Evolutionary conservation across 768 basidiomycete genomes (phyloP).

Genomic region (Tylopilus vinaceipallidus): DNA sequence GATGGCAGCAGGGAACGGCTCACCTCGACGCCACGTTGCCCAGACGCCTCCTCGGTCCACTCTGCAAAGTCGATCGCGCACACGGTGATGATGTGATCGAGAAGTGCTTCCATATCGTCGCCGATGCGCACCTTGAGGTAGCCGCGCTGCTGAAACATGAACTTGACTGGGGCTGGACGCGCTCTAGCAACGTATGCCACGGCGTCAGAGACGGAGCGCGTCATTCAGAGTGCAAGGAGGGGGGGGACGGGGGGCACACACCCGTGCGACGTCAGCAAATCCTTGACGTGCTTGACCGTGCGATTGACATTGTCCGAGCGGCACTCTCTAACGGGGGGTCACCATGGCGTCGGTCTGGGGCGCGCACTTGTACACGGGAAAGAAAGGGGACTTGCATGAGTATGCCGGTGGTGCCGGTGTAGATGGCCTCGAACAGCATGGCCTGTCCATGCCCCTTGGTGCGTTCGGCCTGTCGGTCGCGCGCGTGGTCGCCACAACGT

Average conservation of each 20-base stretch:
- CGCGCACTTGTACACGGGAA: not conserved
- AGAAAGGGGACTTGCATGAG: slow-evolving; percentile 49
- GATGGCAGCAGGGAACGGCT: too few relatives aligned
- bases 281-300: slow-evolving; percentile 55
- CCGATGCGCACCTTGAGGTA: slow-evolving; percentile 45
- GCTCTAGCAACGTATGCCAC: slow-evolving; percentile 42
- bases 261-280: slow-evolving; percentile 49
- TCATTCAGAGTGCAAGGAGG: too few relatives aligned
- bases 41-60: slow-evolving; percentile 30
- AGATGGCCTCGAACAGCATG: slow-evolving; percentile 61
- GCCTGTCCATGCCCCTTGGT: slow-evolving; percentile 46
- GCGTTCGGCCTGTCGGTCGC: slow-evolving; percentile 41
- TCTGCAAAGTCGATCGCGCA: slow-evolving; percentile 48
- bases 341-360: slow-evolving; percentile 22
- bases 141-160: slow-evolving; percentile 60
- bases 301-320: slow-evolving; percentile 64
- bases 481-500: not conserved
- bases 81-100: slow-evolving; percentile 40
- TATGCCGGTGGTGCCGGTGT: slow-evolving; percentile 55
- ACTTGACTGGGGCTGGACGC: slow-evolving; percentile 60
- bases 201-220: not conserved
- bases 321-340: slow-evolving; percentile 44
- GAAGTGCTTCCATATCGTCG: slow-evolving; percentile 33
- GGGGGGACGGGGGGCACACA: too few relatives aligned
- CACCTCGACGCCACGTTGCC: slow-evolving; percentile 36